Evolutionary conservation across 139 green algal species (phyloP), one percentile per base, ranked within the genome.

Genomic region (Ettlia oleoabundans): DNA sequence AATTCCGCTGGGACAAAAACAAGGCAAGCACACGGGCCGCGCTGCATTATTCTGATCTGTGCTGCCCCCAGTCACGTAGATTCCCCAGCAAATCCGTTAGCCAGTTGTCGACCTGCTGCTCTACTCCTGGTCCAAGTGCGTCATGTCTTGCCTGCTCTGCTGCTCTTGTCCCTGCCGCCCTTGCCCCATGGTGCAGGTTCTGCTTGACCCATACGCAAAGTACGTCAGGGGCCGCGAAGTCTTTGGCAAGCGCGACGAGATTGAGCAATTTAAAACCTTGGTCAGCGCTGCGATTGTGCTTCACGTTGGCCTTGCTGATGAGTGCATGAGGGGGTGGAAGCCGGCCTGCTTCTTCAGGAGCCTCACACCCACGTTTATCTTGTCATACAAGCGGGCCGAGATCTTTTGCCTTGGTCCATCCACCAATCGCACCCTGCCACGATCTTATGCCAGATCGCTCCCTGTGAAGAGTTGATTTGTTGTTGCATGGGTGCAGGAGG

Each of bases 151-250:
- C n/a, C n/a, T n/a, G n/a, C n/a, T n/a, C n/a, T n/a, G n/a, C n/a
- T 33, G 28, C 62, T 35, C 28, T 22, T 33, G 26, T 33, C 35
- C 3, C 32, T 41, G 33, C 64, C 66, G 8, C 37, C 35, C 3
- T n/a, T n/a, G 28, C 10, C 41, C 18, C 24, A 41, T 4, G 3
- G 5, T 35, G 0, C 85, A 78, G 30, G 65, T 96, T 37, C 84
- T 98, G 73, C 80, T 98, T 33, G 95, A 98, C 83, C 95, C 95
- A 0, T 97, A 97, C 67, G 95, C 95, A 21, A 92, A 90, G 21
- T 85, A 94, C 40, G 89, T 98, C 65, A 85, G 76, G 38, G 90
- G 95, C 1, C 86, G 95, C 26, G 62, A 76, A 6, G 41, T 75
- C 18, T 98, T 96, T 86, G 95, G 88, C 0, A 21, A 88, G 69